phyloP scores from a whole-genome alignment of 768 basidiomycete species.

The Mycena epipterygia region DNA sequence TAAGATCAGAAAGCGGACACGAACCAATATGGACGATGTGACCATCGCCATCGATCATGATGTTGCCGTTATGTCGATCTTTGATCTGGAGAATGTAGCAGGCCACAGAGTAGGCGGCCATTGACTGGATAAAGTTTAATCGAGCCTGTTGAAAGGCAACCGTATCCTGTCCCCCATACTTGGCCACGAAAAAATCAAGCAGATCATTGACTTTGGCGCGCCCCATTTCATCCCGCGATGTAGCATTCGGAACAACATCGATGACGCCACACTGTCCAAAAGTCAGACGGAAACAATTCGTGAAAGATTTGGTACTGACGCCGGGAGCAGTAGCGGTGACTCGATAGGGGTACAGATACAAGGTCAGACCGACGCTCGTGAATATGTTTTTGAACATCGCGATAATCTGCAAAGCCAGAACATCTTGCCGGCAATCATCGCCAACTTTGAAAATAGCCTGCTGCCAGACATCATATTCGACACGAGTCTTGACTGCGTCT shows the following conservation, averaged over 20 bases:
- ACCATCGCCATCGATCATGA: constrained; percentile 99
- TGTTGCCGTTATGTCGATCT: constrained; percentile 98
- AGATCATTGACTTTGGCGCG: constrained; percentile 98
- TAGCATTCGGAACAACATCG: constrained; percentile 97
- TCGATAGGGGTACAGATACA: constrained; percentile 96
- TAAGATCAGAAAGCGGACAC: constrained; percentile 39
- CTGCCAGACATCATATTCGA: constrained; percentile 93
- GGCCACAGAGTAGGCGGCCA: constrained; percentile 99
- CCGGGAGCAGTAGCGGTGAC: constrained; percentile 98
- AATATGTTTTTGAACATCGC: constrained; percentile 99
- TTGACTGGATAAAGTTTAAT: constrained; percentile 97
- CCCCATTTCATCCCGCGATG: constrained; percentile 99
- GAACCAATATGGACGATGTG: constrained; percentile 96
- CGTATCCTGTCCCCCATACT: constrained; percentile 93
- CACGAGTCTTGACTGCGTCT: constrained; percentile 66
- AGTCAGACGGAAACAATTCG: not conserved
- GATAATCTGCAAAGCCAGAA: constrained; percentile 96
- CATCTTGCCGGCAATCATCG: constrained; percentile 98
- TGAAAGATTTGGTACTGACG: constrained; percentile 63
- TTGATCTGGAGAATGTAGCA: constrained; percentile 99
- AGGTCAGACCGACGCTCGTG: constrained; percentile 85
- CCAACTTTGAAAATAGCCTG: constrained; percentile 99
- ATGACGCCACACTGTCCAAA: constrained; percentile 91
- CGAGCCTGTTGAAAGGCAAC: constrained; percentile 93
- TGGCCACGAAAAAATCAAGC: constrained; percentile 92